A percentile compares a stretch with the other conserved stretches of the same genome.
Evolutionary conservation across 306 rosid species (phyloP).

Genomic region (Fagus crenata): DNA sequence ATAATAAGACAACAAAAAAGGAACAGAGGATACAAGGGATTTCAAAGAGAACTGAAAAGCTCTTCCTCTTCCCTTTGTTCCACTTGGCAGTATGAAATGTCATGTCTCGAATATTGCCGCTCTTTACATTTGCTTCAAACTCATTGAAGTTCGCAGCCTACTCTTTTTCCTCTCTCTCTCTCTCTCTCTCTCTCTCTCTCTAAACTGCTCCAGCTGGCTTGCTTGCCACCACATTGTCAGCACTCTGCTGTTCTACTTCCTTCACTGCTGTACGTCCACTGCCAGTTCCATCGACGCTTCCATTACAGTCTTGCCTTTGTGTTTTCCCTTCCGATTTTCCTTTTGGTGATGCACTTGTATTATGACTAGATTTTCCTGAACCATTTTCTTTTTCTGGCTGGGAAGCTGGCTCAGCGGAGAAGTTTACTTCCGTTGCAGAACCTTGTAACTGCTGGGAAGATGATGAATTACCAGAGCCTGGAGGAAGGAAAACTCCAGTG

Average conservation of each 20-base stretch:
- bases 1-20: slow-evolving; percentile 43
- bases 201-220: slow-evolving; percentile 39
- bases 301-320: slow-evolving; percentile 63
- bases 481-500: slow-evolving; percentile 95
- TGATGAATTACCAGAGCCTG: slow-evolving; percentile 67
- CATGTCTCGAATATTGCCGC: slow-evolving; percentile 57
- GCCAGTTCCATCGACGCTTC: slow-evolving; percentile 48
- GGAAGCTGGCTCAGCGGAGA: slow-evolving; percentile 41
- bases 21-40: slow-evolving; percentile 49
- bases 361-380: slow-evolving; percentile 39
- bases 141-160: slow-evolving; percentile 54
- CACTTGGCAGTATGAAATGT: slow-evolving; percentile 42
- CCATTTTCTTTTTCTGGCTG: slow-evolving; percentile 54
- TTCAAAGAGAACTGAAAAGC: slow-evolving; percentile 47
- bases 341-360: slow-evolving; percentile 40
- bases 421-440: slow-evolving; percentile 43
- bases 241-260: slow-evolving; percentile 40
- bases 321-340: slow-evolving; percentile 44
- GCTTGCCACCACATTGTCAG: slow-evolving; percentile 40
- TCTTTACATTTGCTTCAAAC: slow-evolving; percentile 78
- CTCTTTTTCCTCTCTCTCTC: slow-evolving; percentile 28
- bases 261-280: slow-evolving; percentile 34
- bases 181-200: slow-evolving; percentile 22
- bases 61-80: slow-evolving; percentile 46
- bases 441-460: slow-evolving; percentile 41